Evolutionary conservation across 495 filamentous ascomycete genomes (phyloP), one percentile per base, ranked within the genome.

Genomic region (Collariella sp.): DNA sequence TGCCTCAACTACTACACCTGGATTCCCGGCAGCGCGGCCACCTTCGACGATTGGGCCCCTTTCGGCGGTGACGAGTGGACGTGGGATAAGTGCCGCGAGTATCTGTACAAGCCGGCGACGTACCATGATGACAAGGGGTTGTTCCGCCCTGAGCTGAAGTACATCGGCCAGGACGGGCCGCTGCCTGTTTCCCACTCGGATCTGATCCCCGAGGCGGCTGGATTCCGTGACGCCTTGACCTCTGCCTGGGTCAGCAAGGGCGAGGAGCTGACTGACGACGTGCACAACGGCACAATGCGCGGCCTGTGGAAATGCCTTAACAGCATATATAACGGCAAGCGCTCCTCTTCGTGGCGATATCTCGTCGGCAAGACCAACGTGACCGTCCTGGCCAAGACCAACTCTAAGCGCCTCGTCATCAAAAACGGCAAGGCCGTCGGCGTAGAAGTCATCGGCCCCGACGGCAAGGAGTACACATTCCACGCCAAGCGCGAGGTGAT

Each of bases 1-100:
- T 80, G 76, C 15, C 75, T 77, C 53, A 86, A 84, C 67, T 80
- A 80, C 48, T 83, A 77, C 34, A 72, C 81, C n/a, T 82, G 78
- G 62, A 73, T 83, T 35, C 80, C 80, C 10, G 83, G 82, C 19
- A 70, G 66, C 50, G 76, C 77, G 41, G 77, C 78, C 40, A 82
- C 82, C 53, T 86, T 79, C 50, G 78, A 84, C 67, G 79, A 83
- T 56, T 85, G 81, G 81, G 65, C 60, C 22, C 50, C 64, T 48
- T 69, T 63, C 47, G 70, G 69, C 47, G 70, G 69, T 20, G 67
- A 70, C 36, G 67, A 69, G 50, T 74, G 71, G 73, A 73, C 57
- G 22, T 76, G 72, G 73, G 65, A 76, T 12, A 69, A 61, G 24
- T 61, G 66, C 33, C 67, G 75, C 16, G 67, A 72, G 15, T 83